Conservation (phyloP, 345 rosid species). For the Camelina laxa region DNA sequence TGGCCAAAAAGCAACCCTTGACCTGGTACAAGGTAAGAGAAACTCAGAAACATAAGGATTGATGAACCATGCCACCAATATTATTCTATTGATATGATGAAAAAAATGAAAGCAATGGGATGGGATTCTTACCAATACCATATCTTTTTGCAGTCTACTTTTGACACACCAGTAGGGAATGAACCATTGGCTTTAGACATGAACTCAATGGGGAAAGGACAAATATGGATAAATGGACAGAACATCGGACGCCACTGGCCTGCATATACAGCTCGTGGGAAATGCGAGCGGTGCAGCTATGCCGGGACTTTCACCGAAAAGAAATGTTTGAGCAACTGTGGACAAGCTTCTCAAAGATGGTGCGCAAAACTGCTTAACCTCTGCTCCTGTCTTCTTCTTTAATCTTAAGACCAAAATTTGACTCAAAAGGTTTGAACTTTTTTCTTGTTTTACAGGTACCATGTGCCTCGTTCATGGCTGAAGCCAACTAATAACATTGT, state of each 20-base stretch:
- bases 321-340: conserved; percentile 62
- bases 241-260: conserved; percentile 48
- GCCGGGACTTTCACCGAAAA: conserved; percentile 36
- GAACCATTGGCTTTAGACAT: conserved; percentile 49
- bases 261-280: conserved; percentile 37
- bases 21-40: conserved; percentile 84
- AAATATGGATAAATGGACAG: conserved; percentile 45
- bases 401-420: neutral
- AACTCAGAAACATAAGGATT: neutral
- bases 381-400: neutral
- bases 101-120: neutral
- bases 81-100: neutral
- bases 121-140: neutral
- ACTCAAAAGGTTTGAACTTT: neutral
- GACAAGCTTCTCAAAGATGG: conserved; percentile 96
- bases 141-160: conserved; percentile 42
- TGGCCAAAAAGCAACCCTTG: conserved; percentile 53
- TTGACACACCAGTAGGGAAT: conserved; percentile 31
- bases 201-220: conserved; percentile 50
- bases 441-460: conserved; percentile 64
- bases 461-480: conserved; percentile 91
- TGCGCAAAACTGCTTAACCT: conserved; percentile 35
- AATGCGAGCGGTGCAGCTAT: conserved; percentile 34
- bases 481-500: conserved; percentile 73
- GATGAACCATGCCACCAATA: conserved; percentile 7